These are phyloP conservation scores for Salisapilia sapeloensis DNA, from an alignment of 352 stramenopile species.

Conservation along the genomic window DNA sequence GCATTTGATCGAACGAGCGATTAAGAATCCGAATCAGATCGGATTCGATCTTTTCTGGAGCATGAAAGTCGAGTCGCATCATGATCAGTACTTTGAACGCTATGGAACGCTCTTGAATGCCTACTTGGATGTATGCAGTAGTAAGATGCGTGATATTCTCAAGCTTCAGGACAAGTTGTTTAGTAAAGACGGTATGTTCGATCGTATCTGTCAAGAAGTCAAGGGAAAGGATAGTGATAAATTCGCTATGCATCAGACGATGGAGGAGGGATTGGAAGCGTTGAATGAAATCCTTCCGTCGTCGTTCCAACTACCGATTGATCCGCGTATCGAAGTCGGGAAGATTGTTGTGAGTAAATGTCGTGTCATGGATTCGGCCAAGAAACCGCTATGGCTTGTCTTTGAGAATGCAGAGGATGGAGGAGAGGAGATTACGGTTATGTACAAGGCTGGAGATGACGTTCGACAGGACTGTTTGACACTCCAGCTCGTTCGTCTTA, in stretches of 20 bases:
- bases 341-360: constrained; percentile 78
- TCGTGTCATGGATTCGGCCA: constrained; percentile 83
- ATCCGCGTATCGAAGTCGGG: constrained; percentile 68
- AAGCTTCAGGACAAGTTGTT: constrained; percentile 84
- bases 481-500: constrained; percentile 83
- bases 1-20: constrained; percentile 73
- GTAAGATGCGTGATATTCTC: constrained; percentile 84
- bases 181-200: constrained; percentile 54
- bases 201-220: constrained; percentile 67
- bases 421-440: constrained; percentile 66
- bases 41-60: constrained; percentile 82
- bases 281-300: constrained; percentile 67
- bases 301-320: constrained; percentile 78
- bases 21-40: constrained; percentile 79
- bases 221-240: constrained; percentile 70
- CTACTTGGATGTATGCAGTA: constrained; percentile 73
- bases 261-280: constrained; percentile 64
- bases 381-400: constrained; percentile 78
- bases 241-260: constrained; percentile 69
- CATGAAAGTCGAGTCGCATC: constrained; percentile 81
- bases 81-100: constrained; percentile 56
- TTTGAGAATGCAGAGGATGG: constrained; percentile 77
- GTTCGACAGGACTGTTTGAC: constrained; percentile 91
- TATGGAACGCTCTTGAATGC: constrained; percentile 71
- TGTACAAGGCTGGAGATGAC: constrained; percentile 91